Evolutionary conservation across 495 filamentous ascomycete species (phyloP), one percentile per base, ranked within the genome.

Genomic region (Thermochaetoides thermophila): DNA sequence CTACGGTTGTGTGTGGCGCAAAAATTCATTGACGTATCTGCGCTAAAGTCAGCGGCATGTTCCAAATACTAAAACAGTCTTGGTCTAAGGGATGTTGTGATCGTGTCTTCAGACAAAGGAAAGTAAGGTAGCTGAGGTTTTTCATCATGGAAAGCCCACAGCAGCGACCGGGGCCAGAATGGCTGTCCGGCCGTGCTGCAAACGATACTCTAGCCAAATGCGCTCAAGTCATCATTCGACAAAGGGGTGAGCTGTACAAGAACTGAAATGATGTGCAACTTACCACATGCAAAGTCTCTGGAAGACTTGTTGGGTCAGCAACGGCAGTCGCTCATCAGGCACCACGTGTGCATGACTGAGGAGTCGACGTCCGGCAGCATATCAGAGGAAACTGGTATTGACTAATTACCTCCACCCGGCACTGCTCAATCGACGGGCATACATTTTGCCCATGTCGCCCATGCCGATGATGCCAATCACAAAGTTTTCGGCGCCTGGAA

Each of bases 401-500:
- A 37, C 27, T 32, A 44, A 11, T 66, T 81, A 96, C 89, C 81
- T 93, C 89, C 89, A 97, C 37, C 91, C 89, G 40, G 87, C 87
- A 45, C 63, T 66, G 49, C 84, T 83, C 47, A 97, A 69, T 46
- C 76, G 68, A 48, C 80, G 68, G 45, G 91, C 81, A 60, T 97
- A 97, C 91, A 97, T 92, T 72, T 83, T 94, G 56, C 89, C 89
- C 89, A 97, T 97, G 46, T 94, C 85, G 15, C 89, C 89, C 85
- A 97, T 94, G 20, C 89, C 89, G 49, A 97, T 95, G 44, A 97
- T 84, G 48, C 89, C 89, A 40, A 96, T 72, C 22, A 66, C 66
- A 52, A 78, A 76, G 47, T 65, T 59, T 37, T 78, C 66, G 66
- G 78, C 76, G 29, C 48, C 49, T 19, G 39, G 33, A 24, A 45